Evolutionary conservation across 106 monocot species (phyloP), one percentile per base, ranked within the genome.

Genomic region (Cymbidium sinense): DNA sequence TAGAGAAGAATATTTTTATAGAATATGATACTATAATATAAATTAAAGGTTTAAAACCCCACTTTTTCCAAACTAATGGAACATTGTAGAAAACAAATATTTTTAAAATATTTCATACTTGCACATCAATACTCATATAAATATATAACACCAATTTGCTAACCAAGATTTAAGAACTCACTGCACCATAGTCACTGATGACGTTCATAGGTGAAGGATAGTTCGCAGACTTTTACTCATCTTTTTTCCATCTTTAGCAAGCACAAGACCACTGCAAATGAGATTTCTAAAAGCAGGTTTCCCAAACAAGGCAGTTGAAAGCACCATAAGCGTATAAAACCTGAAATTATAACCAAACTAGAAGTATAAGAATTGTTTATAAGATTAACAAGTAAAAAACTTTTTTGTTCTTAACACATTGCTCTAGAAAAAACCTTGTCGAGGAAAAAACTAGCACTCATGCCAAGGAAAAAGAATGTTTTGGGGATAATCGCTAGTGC

Each of bases 171-270:
- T 50, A 73, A 20, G 54, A 58, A 85, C 91, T 82, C 87, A 98
- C 98, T 79, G 98, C 98, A 51, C 98, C 98, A 83, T 92, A 99
- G 73, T 90, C 88, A 79, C 75, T 70, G 47, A 99, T 95, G 62
- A 99, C 92, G 71, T 99, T 95, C 86, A 87, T 95, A 43, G 95
- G 92, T 44, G 98, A 86, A 31, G 98, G 98, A 80, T 90, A 99
- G 79, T 99, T 75, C 88, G 87, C 67, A 92, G 64, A 75, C 94
- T 88, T 81, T 99, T 99, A 76, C 98, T 99, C 98, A 99, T 99
- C 83, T 99, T 99, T 83, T 99, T 99, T 64, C 98, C 98, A 83
- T 99, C 98, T 77, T 99, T 92, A 39, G 98, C 94, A 50, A 99
- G 85, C 33, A 99, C 90, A 87, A 99, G 92, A 58, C 98, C 98